These are phyloP conservation scores for Collybia sp. DNA, from an alignment of 768 basidiomycete genomes.

Conservation along the genomic window DNA sequence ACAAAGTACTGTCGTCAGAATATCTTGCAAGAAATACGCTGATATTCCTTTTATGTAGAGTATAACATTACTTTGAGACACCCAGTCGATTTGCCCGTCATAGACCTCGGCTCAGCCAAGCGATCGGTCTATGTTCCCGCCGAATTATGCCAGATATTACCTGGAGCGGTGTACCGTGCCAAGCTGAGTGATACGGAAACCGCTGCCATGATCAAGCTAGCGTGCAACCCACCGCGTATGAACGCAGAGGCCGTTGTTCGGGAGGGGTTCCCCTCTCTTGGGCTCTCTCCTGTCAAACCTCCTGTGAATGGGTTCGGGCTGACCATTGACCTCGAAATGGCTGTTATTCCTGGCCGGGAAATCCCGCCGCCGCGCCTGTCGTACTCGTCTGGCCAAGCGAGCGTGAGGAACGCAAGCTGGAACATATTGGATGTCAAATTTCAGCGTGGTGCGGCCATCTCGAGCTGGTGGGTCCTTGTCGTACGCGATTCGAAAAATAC, in stretches of 20 bases:
- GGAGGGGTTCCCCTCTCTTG: constrained; percentile 54
- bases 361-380: constrained; percentile 53
- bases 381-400: constrained; percentile 44
- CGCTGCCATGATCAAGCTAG: constrained; percentile 62
- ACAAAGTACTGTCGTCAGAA: constrained; percentile 39
- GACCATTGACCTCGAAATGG: constrained; percentile 51
- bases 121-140: constrained; percentile 48
- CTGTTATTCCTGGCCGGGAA: constrained; percentile 59
- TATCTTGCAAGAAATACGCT: neutral
- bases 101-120: constrained; percentile 37
- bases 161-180: constrained; percentile 51
- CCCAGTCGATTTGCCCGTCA: constrained; percentile 44
- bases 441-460: constrained; percentile 45
- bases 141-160: constrained; percentile 63
- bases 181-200: constrained; percentile 61
- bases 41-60: constrained; percentile 31
- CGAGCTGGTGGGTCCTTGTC: constrained; percentile 64
- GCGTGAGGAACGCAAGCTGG: constrained; percentile 63
- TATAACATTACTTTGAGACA: constrained; percentile 47
- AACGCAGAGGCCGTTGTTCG: constrained; percentile 57
- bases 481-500: constrained; percentile 43
- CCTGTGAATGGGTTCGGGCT: constrained; percentile 54
- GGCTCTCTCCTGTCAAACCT: constrained; percentile 31
- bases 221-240: constrained; percentile 56
- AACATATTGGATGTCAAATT: constrained; percentile 74